Evolutionary conservation across 2,329 filamentous ascomycete species (phyloP).

Genomic region (Cytospora paraplurivora): DNA sequence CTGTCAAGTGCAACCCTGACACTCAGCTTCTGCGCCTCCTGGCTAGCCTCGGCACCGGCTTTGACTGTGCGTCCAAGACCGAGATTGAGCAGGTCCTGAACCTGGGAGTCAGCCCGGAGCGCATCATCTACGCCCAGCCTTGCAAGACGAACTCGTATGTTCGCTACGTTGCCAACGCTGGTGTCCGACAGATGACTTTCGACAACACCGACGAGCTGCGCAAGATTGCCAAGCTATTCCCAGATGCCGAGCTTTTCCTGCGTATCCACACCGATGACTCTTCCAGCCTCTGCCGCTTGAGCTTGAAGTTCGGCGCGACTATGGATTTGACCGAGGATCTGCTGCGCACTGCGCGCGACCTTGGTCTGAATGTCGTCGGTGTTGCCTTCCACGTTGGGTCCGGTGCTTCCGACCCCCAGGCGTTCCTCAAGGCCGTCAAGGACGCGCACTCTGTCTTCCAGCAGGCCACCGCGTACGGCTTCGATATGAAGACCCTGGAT

Average conservation of each 20-base stretch:
- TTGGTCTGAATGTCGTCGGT: constrained; percentile 88
- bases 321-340: constrained; percentile 79
- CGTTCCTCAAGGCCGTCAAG: constrained; percentile 86
- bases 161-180: constrained; percentile 79
- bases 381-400: constrained; percentile 99
- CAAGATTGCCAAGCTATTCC: constrained; percentile 93
- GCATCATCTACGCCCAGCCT: constrained; percentile 98
- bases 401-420: constrained; percentile 88
- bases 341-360: constrained; percentile 74
- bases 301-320: constrained; percentile 94
- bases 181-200: constrained; percentile 98
- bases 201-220: constrained; percentile 97
- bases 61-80: constrained; percentile 96
- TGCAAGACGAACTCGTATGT: constrained; percentile 99
- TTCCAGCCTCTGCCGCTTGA: constrained; percentile 88
- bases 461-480: constrained; percentile 75
- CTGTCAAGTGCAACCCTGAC: constrained; percentile 99
- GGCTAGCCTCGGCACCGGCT: constrained; percentile 85
- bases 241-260: constrained; percentile 85
- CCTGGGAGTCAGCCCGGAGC: constrained; percentile 79
- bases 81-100: constrained; percentile 92
- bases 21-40: constrained; percentile 85
- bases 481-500: constrained; percentile 82
- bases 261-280: constrained; percentile 97
- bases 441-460: constrained; percentile 90